Conservation (phyloP, 2,329 filamentous ascomycete genomes). For the Juglanconis oblonga region DNA sequence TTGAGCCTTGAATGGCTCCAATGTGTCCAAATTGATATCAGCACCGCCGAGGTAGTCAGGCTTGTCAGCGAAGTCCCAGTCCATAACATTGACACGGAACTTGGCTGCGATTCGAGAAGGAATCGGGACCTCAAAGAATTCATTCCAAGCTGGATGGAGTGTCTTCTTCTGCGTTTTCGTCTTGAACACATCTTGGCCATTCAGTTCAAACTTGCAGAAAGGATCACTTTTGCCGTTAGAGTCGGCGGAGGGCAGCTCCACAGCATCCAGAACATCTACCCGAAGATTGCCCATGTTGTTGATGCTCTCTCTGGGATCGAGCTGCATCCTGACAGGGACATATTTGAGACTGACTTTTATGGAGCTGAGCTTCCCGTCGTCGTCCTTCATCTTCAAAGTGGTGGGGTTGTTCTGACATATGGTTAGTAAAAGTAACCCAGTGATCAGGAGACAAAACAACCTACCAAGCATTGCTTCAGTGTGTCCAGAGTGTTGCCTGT, state of each 20-base stretch:
- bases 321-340: constrained; percentile 87
- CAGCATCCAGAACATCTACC: constrained; percentile 86
- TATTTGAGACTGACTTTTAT: constrained; percentile 93
- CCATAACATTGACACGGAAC: constrained; percentile 80
- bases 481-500: constrained; percentile 83
- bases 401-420: constrained; percentile 77
- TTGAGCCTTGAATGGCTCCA: constrained; percentile 82
- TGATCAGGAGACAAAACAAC: constrained; percentile 27
- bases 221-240: constrained; percentile 96
- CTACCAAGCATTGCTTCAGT: constrained; percentile 79
- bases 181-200: constrained; percentile 88
- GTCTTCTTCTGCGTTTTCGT: constrained; percentile 97
- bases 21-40: constrained; percentile 69
- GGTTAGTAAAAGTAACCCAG: constrained; percentile 19
- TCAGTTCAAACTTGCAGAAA: constrained; percentile 91
- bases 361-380: constrained; percentile 71
- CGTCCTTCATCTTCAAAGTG: constrained; percentile 72
- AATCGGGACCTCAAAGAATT: constrained; percentile 83
- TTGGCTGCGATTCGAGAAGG: constrained; percentile 81
- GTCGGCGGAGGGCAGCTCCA: constrained; percentile 87
- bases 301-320: constrained; percentile 94
- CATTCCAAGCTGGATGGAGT: constrained; percentile 90
- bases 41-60: constrained; percentile 84
- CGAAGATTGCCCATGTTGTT: constrained; percentile 97
- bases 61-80: constrained; percentile 96